Conservation (phyloP, 116 monocot species). For the Iris pallida region DNA sequence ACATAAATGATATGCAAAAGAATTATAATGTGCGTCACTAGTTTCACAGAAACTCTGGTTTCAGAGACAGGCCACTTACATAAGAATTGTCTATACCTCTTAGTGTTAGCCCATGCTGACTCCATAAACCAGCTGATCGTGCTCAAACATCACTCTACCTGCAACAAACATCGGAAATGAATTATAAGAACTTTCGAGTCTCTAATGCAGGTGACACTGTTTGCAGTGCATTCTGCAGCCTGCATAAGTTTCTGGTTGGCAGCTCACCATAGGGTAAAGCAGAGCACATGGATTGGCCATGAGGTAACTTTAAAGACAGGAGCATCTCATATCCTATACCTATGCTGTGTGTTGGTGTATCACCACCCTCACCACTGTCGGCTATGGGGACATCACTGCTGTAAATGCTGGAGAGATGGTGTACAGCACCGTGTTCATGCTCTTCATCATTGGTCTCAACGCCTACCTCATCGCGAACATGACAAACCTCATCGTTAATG, state of each 20-base stretch:
- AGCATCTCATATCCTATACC: constrained; percentile 53
- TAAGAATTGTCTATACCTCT: too few species aligned
- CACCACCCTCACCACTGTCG: constrained; percentile 57
- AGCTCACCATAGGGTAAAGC: constrained; percentile 13
- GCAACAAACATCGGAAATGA: neutral
- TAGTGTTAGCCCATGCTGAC: too few species aligned
- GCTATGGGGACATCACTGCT: constrained; percentile 64
- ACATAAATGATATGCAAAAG: too few species aligned
- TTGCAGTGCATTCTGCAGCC: constrained; percentile 47
- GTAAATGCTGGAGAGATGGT: constrained; percentile 46
- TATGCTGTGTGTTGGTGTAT: constrained; percentile 66
- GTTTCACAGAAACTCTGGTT: too few species aligned
- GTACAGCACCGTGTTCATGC: constrained; percentile 59
- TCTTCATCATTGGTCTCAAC: constrained; percentile 69
- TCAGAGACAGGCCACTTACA: too few species aligned
- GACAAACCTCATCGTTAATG: constrained; percentile 80
- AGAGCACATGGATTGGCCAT: constrained; percentile 60
- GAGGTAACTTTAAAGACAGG: constrained; percentile 36
- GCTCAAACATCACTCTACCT: neutral
- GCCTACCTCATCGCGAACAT: constrained; percentile 80
- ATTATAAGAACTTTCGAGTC: neutral
- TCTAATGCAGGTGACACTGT: constrained; percentile 51
- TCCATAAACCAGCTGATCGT: too few species aligned
- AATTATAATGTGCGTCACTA: too few species aligned
- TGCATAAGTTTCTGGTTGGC: constrained; percentile 58